Percentiles rank a stretch among this genome's conserved stretches.
phyloP scores from a whole-genome alignment of 2,329 filamentous ascomycete genomes.

The Chaetomiaceae sp. region DNA sequence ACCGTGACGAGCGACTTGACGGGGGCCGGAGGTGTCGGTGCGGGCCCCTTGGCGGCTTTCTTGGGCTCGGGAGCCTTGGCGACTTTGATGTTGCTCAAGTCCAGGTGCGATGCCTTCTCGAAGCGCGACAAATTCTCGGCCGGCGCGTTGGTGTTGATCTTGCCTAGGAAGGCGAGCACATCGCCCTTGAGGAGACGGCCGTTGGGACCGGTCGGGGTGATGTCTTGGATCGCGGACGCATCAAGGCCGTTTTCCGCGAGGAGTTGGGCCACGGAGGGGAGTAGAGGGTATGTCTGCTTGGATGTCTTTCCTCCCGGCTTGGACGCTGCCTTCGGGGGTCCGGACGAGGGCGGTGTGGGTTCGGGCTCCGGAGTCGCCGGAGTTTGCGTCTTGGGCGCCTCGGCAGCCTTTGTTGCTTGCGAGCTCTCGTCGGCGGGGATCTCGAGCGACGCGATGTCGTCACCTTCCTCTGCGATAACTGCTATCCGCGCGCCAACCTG shows the following conservation, averaged over 20 bases:
- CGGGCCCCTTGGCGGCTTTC: constrained; percentile 35
- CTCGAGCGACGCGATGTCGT: constrained; percentile 70
- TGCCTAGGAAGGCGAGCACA: constrained; percentile 82
- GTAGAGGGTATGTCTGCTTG: constrained; percentile 67
- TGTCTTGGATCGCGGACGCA: constrained; percentile 71
- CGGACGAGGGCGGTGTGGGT: constrained; percentile 17
- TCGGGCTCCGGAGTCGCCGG: constrained; percentile 25
- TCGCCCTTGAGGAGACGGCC: constrained; percentile 93
- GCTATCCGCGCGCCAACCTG: constrained; percentile 78
- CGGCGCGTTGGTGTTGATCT: constrained; percentile 68
- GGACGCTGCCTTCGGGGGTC: constrained; percentile 25
- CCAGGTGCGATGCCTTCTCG: constrained; percentile 73
- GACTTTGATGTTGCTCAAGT: constrained; percentile 92
- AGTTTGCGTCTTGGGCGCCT: constrained; percentile 17
- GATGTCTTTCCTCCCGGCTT: constrained; percentile 49
- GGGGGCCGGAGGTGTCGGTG: constrained; percentile 40
- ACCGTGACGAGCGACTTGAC: constrained; percentile 60
- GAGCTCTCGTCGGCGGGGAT: constrained; percentile 65
- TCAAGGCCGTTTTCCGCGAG: constrained; percentile 75
- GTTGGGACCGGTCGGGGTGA: constrained; percentile 80
- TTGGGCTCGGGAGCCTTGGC: constrained; percentile 44
- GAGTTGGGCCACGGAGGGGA: constrained; percentile 79
- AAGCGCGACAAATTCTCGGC: constrained; percentile 66
- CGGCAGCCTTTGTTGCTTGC: constrained; percentile 31
- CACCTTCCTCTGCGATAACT: constrained; percentile 74